phyloP scores from a whole-genome alignment of 1,284 basidiomycete genomes.

The Filobasidium uniguttulatum region DNA sequence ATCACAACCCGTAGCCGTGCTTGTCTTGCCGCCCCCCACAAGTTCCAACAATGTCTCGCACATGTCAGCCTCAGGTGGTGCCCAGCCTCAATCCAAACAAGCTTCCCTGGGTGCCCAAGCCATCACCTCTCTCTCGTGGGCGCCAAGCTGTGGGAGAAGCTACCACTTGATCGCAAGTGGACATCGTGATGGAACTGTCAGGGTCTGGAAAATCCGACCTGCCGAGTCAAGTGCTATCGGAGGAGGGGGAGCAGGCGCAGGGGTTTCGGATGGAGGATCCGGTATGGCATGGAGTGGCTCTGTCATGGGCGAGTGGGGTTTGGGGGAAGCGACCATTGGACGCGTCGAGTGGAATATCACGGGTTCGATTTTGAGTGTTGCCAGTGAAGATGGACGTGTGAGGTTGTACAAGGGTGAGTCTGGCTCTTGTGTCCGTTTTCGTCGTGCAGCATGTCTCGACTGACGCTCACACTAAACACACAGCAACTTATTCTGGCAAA shows the following conservation, averaged over 20 bases:
- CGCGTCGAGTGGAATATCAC: slow-evolving; percentile 49
- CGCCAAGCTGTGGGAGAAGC: slow-evolving; percentile 74
- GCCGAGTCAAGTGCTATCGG: slow-evolving; percentile 36
- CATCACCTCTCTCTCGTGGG: slow-evolving; percentile 73
- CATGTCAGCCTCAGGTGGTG: not conserved
- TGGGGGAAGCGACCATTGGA: slow-evolving; percentile 72
- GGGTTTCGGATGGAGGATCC: slow-evolving; percentile 19
- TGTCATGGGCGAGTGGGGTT: slow-evolving; percentile 66
- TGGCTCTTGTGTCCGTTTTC: not conserved
- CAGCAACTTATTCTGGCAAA: slow-evolving; percentile 34
- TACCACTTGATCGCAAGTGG: slow-evolving; percentile 86
- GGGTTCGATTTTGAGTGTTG: slow-evolving; percentile 74
- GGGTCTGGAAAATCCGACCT: slow-evolving; percentile 65
- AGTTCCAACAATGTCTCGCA: no score
- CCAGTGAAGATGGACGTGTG: slow-evolving; percentile 76
- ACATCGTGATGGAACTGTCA: slow-evolving; percentile 64
- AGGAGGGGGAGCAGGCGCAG: slow-evolving; percentile 17
- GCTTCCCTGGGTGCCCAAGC: slow-evolving; percentile 39
- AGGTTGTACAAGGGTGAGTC: slow-evolving; percentile 66
- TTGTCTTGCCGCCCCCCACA: slow-evolving; percentile 26
- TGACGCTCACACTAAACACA: not conserved
- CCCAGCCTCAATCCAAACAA: slow-evolving; percentile 17
- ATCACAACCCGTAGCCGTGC: slow-evolving; percentile 29
- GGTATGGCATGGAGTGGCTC: slow-evolving; percentile 50
- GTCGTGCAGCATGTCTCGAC: not conserved